Percentiles rank a stretch among this genome's conserved stretches.
phyloP scores from a whole-genome alignment of 805 yeast species.

The Schizosaccharomyces osmophilus region DNA sequence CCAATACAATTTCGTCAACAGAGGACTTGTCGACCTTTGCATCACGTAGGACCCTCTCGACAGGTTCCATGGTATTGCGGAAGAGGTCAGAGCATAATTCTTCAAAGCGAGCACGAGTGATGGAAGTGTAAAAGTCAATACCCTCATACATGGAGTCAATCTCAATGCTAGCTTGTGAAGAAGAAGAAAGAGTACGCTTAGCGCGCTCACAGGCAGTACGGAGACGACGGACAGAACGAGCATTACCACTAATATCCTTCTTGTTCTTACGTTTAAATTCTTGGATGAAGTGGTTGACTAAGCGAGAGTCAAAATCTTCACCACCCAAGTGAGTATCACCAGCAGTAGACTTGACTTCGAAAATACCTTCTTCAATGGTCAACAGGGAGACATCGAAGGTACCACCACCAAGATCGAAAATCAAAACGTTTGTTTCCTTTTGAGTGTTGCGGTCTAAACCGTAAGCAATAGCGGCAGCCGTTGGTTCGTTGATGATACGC shows the following conservation, averaged over 20 bases:
- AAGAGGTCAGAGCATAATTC: conserved; percentile 82
- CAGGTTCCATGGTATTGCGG: conserved; percentile 86
- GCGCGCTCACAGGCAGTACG: conserved; percentile 99
- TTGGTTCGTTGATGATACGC: conserved; percentile 90
- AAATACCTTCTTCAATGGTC: conserved; percentile 85
- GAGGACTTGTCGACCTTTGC: conserved; percentile 72
- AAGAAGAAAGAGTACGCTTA: conserved; percentile 90
- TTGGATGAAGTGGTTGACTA: conserved; percentile 74
- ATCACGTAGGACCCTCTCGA: conserved; percentile 80
- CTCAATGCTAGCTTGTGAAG: conserved; percentile 85
- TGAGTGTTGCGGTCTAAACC: conserved; percentile 55
- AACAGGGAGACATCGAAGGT: conserved; percentile 89
- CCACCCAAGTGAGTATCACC: conserved; percentile 91
- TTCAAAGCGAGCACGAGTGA: conserved; percentile 94
- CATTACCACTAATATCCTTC: conserved; percentile 78
- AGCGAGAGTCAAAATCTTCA: conserved; percentile 94
- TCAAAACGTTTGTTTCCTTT: conserved; percentile 66
- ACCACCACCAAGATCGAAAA: conserved; percentile 97
- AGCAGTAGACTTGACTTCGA: conserved; percentile 88
- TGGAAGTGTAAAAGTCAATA: conserved; percentile 82
- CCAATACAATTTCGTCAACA: conserved; percentile 78
- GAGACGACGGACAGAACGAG: conserved; percentile 93
- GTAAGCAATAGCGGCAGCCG: conserved; percentile 97
- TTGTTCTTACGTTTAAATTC: conserved; percentile 96
- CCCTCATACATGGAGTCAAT: conserved; percentile 89